Percentiles rank a stretch among this genome's conserved stretches.
Evolutionary conservation across 306 rosid species (phyloP).

Genomic region (Cicer cuneatum): DNA sequence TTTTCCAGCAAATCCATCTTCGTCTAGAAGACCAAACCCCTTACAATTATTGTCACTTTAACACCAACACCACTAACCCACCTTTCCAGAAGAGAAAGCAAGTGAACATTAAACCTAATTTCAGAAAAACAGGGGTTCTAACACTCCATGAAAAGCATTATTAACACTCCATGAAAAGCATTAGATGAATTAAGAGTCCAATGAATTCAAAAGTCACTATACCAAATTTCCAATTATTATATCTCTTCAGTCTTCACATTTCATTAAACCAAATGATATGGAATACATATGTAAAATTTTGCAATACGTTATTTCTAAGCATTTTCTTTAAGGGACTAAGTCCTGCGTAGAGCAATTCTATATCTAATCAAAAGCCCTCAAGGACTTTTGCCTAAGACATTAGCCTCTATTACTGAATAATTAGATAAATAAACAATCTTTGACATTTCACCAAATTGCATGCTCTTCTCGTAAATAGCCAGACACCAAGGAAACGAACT

Average conservation of each 20-base stretch:
- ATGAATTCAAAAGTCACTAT: too few species aligned
- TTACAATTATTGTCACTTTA: too few species aligned
- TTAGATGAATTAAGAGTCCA: too few species aligned
- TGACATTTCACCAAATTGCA: slow-evolving; percentile 23
- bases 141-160: too few species aligned
- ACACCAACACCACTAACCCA: too few species aligned
- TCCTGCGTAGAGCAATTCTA: neutral
- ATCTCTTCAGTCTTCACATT: neutral
- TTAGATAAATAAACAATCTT: neutral
- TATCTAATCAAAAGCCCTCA: neutral
- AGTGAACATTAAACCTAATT: too few species aligned
- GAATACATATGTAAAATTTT: neutral
- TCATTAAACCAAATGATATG: slow-evolving; percentile 1
- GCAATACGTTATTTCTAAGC: neutral
- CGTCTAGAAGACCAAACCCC: too few species aligned
- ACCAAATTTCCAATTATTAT: too few species aligned
- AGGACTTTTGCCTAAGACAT: neutral
- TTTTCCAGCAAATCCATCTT: too few species aligned
- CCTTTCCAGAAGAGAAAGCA: too few species aligned
- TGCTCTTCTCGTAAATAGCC: neutral
- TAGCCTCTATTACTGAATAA: neutral
- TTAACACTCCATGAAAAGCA: too few species aligned
- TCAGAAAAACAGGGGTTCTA: too few species aligned
- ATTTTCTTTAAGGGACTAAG: neutral
- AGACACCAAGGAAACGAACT: slow-evolving; percentile 13